These are phyloP conservation scores for Groenewaldozyma auringiensis DNA, from an alignment of 1,139 yeast genomes.

Conservation along the genomic window DNA sequence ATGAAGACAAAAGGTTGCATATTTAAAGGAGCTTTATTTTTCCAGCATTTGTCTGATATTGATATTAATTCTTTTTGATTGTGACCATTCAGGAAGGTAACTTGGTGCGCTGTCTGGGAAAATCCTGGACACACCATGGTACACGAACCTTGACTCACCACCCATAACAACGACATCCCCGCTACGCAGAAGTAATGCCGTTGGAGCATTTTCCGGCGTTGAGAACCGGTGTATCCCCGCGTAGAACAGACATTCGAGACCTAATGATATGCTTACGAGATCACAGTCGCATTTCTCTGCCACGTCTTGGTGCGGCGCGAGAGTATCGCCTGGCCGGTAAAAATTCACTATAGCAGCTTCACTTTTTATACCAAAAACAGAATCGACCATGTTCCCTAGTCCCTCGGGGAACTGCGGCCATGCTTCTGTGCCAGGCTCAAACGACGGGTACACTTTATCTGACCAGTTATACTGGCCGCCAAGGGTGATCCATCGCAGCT, in stretches of 20 bases:
- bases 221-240: slow-evolving; percentile 22
- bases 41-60: slow-evolving; percentile 37
- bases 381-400: slow-evolving; percentile 21
- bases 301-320: slow-evolving; percentile 40
- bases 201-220: slow-evolving; percentile 20
- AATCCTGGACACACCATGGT: slow-evolving; percentile 38
- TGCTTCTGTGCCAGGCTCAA: slow-evolving; percentile 25
- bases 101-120: slow-evolving; percentile 31
- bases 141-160: slow-evolving; percentile 34
- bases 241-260: slow-evolving; percentile 36
- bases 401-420: slow-evolving; percentile 34
- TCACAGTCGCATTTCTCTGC: slow-evolving; percentile 35
- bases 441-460: slow-evolving; percentile 35
- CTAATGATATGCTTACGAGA: slow-evolving; percentile 33
- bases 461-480: slow-evolving; percentile 44
- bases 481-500: slow-evolving; percentile 39
- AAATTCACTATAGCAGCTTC: slow-evolving; percentile 41
- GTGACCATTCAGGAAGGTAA: slow-evolving; percentile 26
- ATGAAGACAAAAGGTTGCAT: too few species aligned
- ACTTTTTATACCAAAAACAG: slow-evolving; percentile 22
- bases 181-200: slow-evolving; percentile 29
- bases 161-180: slow-evolving; percentile 40
- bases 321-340: slow-evolving; percentile 37
- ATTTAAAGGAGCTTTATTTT: neutral
- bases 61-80: slow-evolving; percentile 33